Percentiles rank a stretch among this genome's conserved stretches.
These are phyloP conservation scores for Morella rubra DNA, from an alignment of 306 rosid species.

Conservation along the genomic window DNA sequence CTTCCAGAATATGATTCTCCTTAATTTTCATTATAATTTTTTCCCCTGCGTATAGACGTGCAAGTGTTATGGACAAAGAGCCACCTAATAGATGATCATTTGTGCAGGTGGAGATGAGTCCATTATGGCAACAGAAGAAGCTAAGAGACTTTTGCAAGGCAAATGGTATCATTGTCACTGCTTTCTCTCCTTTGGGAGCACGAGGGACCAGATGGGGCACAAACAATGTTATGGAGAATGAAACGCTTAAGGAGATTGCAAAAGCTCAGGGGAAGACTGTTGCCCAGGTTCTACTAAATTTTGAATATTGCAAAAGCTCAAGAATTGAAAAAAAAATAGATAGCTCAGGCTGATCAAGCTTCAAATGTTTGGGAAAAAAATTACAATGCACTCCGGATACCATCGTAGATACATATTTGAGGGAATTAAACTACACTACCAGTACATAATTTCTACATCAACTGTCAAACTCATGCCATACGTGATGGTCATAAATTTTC, in stretches of 20 bases:
- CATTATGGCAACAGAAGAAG: slow-evolving; percentile 16
- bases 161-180: not conserved
- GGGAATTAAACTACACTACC: no score
- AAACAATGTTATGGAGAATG: slow-evolving; percentile 10
- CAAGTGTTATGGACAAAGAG: not conserved
- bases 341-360: no score
- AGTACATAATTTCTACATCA: no score
- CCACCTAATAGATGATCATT: not conserved
- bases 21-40: not conserved
- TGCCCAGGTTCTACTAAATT: slow-evolving; percentile 2
- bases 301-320: not conserved
- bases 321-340: not conserved
- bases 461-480: not conserved
- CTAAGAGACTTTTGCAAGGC: slow-evolving; percentile 6
- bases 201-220: slow-evolving; percentile 6
- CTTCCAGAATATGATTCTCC: not conserved
- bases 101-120: slow-evolving; percentile 14
- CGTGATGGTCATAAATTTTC: not conserved
- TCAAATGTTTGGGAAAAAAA: no score
- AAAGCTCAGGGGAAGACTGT: slow-evolving; percentile 6
- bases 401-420: no score
- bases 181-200: slow-evolving; percentile 22
- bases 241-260: slow-evolving; percentile 7
- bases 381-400: no score
- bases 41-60: no score